Evolutionary conservation across 164 flowering plant genomes (phyloP).

Genomic region (Chimonanthus salicifolius): DNA sequence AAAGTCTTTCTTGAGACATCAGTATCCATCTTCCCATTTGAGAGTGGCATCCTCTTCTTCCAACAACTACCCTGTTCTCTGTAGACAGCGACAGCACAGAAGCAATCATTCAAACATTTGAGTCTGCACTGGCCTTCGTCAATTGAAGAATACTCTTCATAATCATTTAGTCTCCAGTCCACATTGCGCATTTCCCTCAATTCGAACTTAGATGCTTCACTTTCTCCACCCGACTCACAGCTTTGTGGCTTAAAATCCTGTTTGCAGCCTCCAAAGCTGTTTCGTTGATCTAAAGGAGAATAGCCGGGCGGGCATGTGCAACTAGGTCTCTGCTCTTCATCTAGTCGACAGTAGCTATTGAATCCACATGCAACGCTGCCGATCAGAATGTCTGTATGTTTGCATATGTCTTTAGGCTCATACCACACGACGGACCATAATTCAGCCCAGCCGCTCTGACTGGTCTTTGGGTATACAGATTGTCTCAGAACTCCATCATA

Average conservation of each 20-base stretch:
- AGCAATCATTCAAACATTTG: constrained; percentile 34
- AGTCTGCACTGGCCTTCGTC: constrained; percentile 23
- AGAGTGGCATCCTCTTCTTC: constrained; percentile 40
- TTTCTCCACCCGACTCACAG: constrained; percentile 13
- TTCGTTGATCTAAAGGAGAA: constrained; percentile 24
- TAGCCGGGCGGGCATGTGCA: constrained; percentile 46
- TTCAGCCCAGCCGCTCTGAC: neutral
- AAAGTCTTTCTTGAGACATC: constrained; percentile 8
- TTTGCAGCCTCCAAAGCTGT: constrained; percentile 27
- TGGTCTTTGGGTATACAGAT: constrained; percentile 14
- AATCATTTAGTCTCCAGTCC: constrained; percentile 34
- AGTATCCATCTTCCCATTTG: constrained; percentile 17
- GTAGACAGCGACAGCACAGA: constrained; percentile 28
- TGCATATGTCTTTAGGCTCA: constrained; percentile 16
- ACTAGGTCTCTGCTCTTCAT: constrained; percentile 16
- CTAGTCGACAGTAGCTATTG: constrained; percentile 39
- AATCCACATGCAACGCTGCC: constrained; percentile 40
- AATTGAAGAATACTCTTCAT: constrained; percentile 6
- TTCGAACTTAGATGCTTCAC: constrained; percentile 7
- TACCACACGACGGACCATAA: constrained; percentile 12
- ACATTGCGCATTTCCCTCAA: constrained; percentile 9
- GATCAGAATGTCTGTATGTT: neutral
- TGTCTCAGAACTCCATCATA: constrained; percentile 26
- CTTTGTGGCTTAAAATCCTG: constrained; percentile 13
- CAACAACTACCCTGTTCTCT: constrained; percentile 19